These are phyloP conservation scores for Cenchrus americanus DNA, from an alignment of 176 grass and related monocot species.

Conservation along the genomic window DNA sequence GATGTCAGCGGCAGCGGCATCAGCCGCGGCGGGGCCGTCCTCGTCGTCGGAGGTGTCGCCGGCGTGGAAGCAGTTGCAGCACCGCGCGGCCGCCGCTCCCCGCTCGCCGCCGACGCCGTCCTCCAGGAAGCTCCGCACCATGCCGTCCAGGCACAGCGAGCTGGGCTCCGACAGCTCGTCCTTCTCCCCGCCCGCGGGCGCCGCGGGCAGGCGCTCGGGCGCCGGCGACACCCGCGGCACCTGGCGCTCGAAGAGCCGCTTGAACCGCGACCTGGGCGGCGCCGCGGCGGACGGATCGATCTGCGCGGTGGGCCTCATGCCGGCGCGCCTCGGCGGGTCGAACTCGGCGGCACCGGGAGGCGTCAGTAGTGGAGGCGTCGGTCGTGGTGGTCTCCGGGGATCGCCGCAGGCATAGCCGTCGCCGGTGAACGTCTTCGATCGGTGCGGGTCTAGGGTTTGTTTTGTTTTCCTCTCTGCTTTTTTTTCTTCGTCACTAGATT, in stretches of 20 bases:
- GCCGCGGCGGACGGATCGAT: constrained; percentile 54
- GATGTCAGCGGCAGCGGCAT: constrained; percentile 51
- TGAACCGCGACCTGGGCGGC: constrained; percentile 71
- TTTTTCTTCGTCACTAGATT: neutral
- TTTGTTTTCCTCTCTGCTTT: neutral
- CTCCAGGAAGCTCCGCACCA: constrained; percentile 94
- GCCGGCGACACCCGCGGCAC: constrained; percentile 68
- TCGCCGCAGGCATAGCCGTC: constrained; percentile 18
- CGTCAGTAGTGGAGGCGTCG: constrained; percentile 19
- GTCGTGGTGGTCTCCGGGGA: neutral
- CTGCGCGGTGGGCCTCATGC: constrained; percentile 78
- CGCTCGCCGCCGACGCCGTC: constrained; percentile 57
- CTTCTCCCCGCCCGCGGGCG: constrained; percentile 47
- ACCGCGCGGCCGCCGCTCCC: constrained; percentile 21
- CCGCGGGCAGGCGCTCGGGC: constrained; percentile 55
- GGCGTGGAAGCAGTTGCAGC: constrained; percentile 82
- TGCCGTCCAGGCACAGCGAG: constrained; percentile 85
- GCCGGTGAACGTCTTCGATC: constrained; percentile 14
- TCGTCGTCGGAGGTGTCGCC: constrained; percentile 50
- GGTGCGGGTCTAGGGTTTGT: constrained; percentile 12
- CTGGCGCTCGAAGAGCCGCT: constrained; percentile 90
- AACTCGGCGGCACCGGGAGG: neutral
- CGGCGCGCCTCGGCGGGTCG: neutral
- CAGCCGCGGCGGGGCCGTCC: constrained; percentile 34
- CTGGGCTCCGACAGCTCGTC: constrained; percentile 58